Evolutionary conservation across 257 asterid genomes (phyloP).

Genomic region (Mitragyna speciosa): DNA sequence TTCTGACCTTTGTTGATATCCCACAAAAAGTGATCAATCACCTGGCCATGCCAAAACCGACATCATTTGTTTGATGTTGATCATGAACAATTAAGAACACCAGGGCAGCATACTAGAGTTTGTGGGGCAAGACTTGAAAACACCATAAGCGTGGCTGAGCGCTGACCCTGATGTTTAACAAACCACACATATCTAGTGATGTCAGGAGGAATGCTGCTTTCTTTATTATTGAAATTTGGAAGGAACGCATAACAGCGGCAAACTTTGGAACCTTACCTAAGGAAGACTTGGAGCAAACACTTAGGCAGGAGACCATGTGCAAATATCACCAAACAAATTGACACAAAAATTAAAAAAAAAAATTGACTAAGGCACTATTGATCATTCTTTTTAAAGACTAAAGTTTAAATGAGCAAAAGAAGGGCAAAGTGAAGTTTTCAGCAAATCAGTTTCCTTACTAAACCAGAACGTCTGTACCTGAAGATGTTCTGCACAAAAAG

Average conservation of each 20-base stretch:
- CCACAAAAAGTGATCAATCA: background rate
- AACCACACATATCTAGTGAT: conserved; percentile 13
- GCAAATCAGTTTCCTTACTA: background rate
- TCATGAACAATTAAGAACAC: background rate
- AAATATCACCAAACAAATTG: background rate
- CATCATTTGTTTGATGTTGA: background rate
- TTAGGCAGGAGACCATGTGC: background rate
- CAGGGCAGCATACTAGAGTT: background rate
- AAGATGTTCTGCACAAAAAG: too few relatives aligned
- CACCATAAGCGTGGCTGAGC: background rate
- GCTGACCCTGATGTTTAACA: conserved; percentile 15
- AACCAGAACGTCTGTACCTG: background rate
- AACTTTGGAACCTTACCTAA: background rate
- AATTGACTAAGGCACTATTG: background rate
- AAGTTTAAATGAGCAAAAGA: background rate
- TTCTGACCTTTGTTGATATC: background rate
- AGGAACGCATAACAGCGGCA: conserved; percentile 5
- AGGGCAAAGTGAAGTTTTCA: too few relatives aligned
- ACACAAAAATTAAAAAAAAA: background rate
- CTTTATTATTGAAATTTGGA: conserved; percentile 1
- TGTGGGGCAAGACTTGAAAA: background rate
- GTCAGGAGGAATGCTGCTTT: conserved; percentile 11
- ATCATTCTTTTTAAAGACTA: background rate
- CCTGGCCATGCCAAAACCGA: background rate
- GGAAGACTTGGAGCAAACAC: background rate